Base-by-base conservation (phyloP, 1,139 yeast genomes). In the Sugiyamaella pinicola region DNA sequence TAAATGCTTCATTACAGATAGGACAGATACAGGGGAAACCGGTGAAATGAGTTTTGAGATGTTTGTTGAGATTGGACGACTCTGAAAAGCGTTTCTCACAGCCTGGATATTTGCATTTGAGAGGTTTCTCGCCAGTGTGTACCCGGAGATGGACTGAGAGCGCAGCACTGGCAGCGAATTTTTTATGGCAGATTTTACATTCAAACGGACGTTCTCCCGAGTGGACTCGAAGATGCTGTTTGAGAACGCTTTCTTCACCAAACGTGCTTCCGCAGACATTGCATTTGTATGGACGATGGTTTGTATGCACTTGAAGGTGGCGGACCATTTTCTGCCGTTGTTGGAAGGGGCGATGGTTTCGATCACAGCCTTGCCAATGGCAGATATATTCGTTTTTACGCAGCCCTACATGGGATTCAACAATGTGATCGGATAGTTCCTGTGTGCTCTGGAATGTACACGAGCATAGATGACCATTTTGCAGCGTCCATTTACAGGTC, bases 91-190 rank as follows among this genome's bases (percentile, higher is more conserved):
- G 73, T 68, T 88, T 89, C 21, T 82, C 85, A 68, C 99, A 93
- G 0, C 89, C 87, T 0, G 86, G 86, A 72, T 81, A 79, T 59
- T 83, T 84, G 69, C 99, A 93, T 41, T 70, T 73, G 59, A 90
- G 75, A 1, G 98, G 98, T 67, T 87, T 88, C 58, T 87, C 97
- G 4, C 98, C 99, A 0, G 96, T 87, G 66, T 93, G 99, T 0
- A 82, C 84, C 51, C 99, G 74, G 64, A 80, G 67, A 71, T 93
- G 99, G 7, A 81, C 81, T 12, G 79, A 74, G 29, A 81, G 64
- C 5, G 84, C 81, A 8, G 82, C 75, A 26, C 79, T 71, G 2
- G 82, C 80, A 1, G 83, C 77, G 67, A 91, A 95, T 58, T 87
- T 73, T 68, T 89, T 87, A 22, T 83, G 83, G 70, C 98, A 91